Evolutionary conservation across 805 yeast genomes (phyloP), one percentile per base, ranked within the genome.

Genomic region (Kluyveromyces siamensis): DNA sequence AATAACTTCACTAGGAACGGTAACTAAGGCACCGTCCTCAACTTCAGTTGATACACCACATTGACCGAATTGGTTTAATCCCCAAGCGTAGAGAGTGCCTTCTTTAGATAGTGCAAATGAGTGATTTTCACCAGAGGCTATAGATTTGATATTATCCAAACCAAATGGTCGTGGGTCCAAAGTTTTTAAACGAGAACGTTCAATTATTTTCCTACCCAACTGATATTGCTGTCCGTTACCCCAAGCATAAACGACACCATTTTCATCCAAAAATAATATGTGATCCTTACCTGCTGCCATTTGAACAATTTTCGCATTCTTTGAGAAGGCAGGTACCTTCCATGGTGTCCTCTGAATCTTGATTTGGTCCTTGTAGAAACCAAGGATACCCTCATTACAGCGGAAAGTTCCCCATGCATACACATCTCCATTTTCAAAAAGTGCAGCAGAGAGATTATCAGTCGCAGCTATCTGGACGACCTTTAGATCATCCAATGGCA

Each of bases 381-480:
- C 96, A 49, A 91, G 74, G 39, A 83, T 72, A 48, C 99, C 99
- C 68, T 93, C 98, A 58, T 87, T 87, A 63, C 89, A 82, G 69
- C 93, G 83, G 71, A 93, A 93, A 18, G 96, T 87, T 37, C 99
- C 99, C 98, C 99, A 93, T 0, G 97, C 95, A 66, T 83, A 93
- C 9, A 95, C 89, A 38, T 85, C 87, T 37, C 99, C 98, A 47
- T 80, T 81, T 43, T 79, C 83, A 38, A 83, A 77, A 50, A 93
- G 68, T 2, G 81, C 87, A 16, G 91, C 90, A 39, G 96, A 85
- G 51, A 91, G 70, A 60, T 89, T 91, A 65, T 93, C 99, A 9
- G 97, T 85, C 4, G 98, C 97, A 14, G 88, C 89, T 38, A 91
- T 65, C 62, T 84, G 93, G 19, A 87, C 86, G 46, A 91, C 80